Percentiles rank a stretch among this genome's conserved stretches.
phyloP scores from a whole-genome alignment of 106 monocot genomes.

The Acorus gramineus region DNA sequence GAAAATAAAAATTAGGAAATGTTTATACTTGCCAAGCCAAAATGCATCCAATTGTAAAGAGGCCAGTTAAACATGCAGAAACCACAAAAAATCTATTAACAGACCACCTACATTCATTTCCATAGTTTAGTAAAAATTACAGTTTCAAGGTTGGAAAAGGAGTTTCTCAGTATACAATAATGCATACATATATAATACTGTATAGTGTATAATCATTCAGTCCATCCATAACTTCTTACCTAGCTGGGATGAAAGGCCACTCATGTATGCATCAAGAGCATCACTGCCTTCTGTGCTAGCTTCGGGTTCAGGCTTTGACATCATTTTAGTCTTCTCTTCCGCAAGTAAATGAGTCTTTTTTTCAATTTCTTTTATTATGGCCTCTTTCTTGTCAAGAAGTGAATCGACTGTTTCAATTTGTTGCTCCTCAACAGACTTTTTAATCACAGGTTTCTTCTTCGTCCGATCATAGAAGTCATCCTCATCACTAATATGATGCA shows the following conservation, averaged over 20 bases:
- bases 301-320: background rate
- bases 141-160: background rate
- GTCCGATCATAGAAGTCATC: constrained; percentile 97
- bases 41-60: no score
- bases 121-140: no score
- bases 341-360: constrained; percentile 43
- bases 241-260: constrained; percentile 71
- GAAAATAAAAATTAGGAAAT: constrained; percentile 2
- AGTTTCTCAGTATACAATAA: background rate
- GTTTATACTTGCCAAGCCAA: background rate
- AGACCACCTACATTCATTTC: background rate
- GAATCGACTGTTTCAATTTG: constrained; percentile 84
- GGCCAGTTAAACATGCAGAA: no score
- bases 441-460: constrained; percentile 35
- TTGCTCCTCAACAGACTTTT: constrained; percentile 37
- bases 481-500: constrained; percentile 56
- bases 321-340: constrained; percentile 41
- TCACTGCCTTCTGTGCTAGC: constrained; percentile 34
- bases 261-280: constrained; percentile 92
- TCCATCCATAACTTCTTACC: constrained; percentile 30
- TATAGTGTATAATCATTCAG: background rate
- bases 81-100: no score
- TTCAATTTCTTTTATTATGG: constrained; percentile 56
- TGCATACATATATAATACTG: background rate
- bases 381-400: constrained; percentile 80